Evolutionary conservation across 1,139 yeast genomes (phyloP).

Genomic region (Hanseniaspora gamundiae): DNA sequence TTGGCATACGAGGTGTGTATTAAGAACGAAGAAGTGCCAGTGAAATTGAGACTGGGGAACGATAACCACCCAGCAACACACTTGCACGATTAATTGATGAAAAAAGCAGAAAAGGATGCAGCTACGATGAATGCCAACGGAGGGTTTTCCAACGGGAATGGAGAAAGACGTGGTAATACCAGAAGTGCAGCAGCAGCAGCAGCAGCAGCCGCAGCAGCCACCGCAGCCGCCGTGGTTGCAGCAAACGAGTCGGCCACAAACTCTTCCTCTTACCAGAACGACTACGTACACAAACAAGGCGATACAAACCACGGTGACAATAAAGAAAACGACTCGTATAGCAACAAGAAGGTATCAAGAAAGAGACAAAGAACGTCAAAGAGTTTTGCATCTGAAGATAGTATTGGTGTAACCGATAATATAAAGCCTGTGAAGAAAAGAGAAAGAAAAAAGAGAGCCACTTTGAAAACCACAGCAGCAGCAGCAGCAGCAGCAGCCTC

Average conservation of each 20-base stretch:
- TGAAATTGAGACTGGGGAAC: slow-evolving; percentile 48
- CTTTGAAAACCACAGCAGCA: slow-evolving; percentile 1
- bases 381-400: slow-evolving; percentile 2
- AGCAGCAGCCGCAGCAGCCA: slow-evolving; percentile 7
- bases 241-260: neutral
- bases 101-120: slow-evolving; percentile 25
- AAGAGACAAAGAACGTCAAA: slow-evolving; percentile 12
- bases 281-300: neutral
- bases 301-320: neutral
- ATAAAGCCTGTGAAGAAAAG: slow-evolving; percentile 11
- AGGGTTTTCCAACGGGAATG: slow-evolving; percentile 2
- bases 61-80: slow-evolving; percentile 77
- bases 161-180: slow-evolving; percentile 56
- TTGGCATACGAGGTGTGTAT: slow-evolving; percentile 66
- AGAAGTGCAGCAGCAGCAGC: slow-evolving; percentile 21
- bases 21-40: slow-evolving; percentile 62
- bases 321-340: neutral
- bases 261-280: neutral
- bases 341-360: slow-evolving; percentile 2
- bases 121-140: slow-evolving; percentile 28
- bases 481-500: slow-evolving; percentile 7
- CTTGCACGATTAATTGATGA: slow-evolving; percentile 25
- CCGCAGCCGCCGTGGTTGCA: slow-evolving; percentile 8
- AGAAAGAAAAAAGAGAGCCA: slow-evolving; percentile 6
- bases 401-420: slow-evolving; percentile 3